A percentile compares a stretch with the other conserved stretches of the same genome.
Conservation (phyloP, 345 rosid genomes). For the Cardamine occulta region DNA sequence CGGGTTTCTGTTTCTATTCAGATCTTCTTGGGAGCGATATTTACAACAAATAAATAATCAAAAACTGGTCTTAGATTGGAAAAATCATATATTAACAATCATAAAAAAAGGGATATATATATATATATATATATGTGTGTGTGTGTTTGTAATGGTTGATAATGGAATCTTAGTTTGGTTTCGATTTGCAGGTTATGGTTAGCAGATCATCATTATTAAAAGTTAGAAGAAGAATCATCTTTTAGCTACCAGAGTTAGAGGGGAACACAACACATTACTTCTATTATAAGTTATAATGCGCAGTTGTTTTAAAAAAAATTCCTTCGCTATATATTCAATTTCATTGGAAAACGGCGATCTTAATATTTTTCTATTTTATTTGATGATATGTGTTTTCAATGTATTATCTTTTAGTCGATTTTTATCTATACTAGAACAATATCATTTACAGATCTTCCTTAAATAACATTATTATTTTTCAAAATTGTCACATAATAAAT, state of each 20-base stretch:
- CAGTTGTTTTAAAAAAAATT: background rate
- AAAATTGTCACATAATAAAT: background rate
- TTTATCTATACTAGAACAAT: background rate
- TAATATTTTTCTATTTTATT: background rate
- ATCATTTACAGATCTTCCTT: background rate
- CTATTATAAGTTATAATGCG: constrained; percentile 1
- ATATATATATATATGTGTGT: too few species aligned
- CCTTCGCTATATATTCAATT: background rate
- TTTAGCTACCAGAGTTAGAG: constrained; percentile 19
- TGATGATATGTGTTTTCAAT: background rate
- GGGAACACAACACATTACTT: constrained; percentile 15
- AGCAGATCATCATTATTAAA: constrained; percentile 24
- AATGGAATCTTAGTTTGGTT: constrained; percentile 14
- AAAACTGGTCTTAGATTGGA: background rate
- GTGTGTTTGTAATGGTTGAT: background rate
- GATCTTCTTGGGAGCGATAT: background rate
- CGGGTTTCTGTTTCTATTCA: background rate
- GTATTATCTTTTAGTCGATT: background rate
- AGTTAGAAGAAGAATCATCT: constrained; percentile 18
- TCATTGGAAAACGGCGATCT: background rate
- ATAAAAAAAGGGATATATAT: too few species aligned
- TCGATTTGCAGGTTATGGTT: constrained; percentile 21
- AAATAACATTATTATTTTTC: background rate
- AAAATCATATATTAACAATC: background rate
- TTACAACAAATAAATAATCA: background rate